Conservation (phyloP, 2,329 filamentous ascomycete genomes). For the Pestalotiopsis sp. region DNA sequence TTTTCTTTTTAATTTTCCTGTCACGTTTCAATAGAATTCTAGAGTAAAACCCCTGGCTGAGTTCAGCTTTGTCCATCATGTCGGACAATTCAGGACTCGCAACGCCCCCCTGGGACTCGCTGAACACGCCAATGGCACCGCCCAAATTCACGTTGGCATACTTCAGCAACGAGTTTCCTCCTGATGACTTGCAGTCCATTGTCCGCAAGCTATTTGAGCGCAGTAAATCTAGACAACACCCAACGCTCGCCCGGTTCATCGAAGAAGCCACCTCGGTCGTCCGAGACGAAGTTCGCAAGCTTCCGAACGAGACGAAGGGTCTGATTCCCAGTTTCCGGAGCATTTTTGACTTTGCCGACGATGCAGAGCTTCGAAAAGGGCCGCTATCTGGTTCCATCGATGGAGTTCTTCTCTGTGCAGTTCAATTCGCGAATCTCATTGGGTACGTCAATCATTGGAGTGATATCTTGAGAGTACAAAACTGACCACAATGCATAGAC, state of each 20-base stretch:
- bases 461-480: neutral
- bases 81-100: neutral
- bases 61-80: neutral
- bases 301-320: slow-evolving; percentile 30
- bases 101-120: neutral
- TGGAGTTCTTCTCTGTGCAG: slow-evolving; percentile 41
- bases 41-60: neutral
- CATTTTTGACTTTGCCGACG: slow-evolving; percentile 36
- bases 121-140: neutral
- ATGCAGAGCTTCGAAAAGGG: slow-evolving; percentile 40
- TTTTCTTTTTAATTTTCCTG: neutral
- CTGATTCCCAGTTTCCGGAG: slow-evolving; percentile 40
- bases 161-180: slow-evolving; percentile 52
- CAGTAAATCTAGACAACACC: slow-evolving; percentile 41
- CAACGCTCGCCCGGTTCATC: slow-evolving; percentile 42
- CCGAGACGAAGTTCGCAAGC: slow-evolving; percentile 38
- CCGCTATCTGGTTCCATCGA: slow-evolving; percentile 47
- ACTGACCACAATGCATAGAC: neutral
- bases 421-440: slow-evolving; percentile 46
- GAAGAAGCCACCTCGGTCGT: slow-evolving; percentile 41
- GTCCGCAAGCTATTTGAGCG: slow-evolving; percentile 19
- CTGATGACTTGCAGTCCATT: slow-evolving; percentile 38
- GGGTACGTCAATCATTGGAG: slow-evolving; percentile 39
- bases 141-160: slow-evolving; percentile 39
- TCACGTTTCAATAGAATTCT: neutral